phyloP scores from a whole-genome alignment of 805 yeast genomes.

The Blastobotrys terrestris region DNA sequence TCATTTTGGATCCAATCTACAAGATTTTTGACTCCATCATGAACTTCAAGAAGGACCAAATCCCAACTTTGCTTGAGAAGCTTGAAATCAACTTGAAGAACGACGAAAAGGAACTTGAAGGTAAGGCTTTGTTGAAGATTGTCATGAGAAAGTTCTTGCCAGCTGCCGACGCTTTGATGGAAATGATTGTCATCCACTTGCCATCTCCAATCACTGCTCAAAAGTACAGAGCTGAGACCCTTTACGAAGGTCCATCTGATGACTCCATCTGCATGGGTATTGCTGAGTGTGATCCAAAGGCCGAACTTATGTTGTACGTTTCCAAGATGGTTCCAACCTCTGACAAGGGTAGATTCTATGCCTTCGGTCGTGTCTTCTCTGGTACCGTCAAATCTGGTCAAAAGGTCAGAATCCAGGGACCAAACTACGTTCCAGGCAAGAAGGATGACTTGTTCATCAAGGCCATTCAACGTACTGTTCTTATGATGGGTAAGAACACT shows the following conservation, averaged over 20 bases:
- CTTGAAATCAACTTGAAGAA: constrained; percentile 89
- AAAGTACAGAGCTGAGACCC: constrained; percentile 97
- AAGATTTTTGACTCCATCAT: constrained; percentile 93
- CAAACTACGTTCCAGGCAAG: constrained; percentile 98
- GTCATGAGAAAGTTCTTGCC: constrained; percentile 99
- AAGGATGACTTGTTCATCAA: constrained; percentile 96
- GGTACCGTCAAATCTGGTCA: constrained; percentile 99
- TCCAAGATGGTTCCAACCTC: constrained; percentile 99
- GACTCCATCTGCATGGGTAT: constrained; percentile 87
- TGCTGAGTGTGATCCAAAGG: constrained; percentile 97
- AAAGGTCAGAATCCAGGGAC: constrained; percentile 99
- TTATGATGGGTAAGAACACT: constrained; percentile 98
- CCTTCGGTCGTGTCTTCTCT: constrained; percentile 99
- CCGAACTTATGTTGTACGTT: constrained; percentile 97
- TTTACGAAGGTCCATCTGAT: constrained; percentile 94
- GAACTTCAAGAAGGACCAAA: constrained; percentile 99
- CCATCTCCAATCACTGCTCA: constrained; percentile 99
- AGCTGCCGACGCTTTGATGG: constrained; percentile 98
- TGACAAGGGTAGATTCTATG: constrained; percentile 99
- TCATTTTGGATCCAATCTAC: constrained; percentile 98
- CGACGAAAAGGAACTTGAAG: constrained; percentile 97
- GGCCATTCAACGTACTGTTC: constrained; percentile 97
- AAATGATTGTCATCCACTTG: constrained; percentile 96
- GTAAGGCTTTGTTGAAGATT: constrained; percentile 96
- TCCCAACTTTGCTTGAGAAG: constrained; percentile 84